Evolutionary conservation across 345 rosid genomes (phyloP).

Genomic region (Eucalyptus cloeziana): DNA sequence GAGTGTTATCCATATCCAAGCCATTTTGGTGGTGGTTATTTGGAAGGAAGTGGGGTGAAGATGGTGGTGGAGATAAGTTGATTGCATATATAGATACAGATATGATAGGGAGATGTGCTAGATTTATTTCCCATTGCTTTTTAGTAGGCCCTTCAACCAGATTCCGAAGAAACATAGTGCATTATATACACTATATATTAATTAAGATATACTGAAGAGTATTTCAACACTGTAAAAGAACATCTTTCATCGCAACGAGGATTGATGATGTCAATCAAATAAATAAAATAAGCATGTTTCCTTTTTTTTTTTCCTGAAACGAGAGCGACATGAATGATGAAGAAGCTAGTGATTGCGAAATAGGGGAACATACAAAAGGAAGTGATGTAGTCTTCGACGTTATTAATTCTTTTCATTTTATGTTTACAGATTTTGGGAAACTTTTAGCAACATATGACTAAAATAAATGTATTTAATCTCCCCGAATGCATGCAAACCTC

Average conservation of each 20-base stretch:
- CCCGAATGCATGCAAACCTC: not conserved
- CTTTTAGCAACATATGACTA: not conserved
- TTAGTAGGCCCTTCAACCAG: too few species aligned
- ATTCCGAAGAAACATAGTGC: too few species aligned
- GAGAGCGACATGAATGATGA: not conserved
- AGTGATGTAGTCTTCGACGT: not conserved
- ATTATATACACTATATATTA: too few species aligned
- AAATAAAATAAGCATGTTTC: not conserved
- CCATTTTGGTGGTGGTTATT: not conserved
- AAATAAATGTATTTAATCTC: not conserved
- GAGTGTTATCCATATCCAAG: not conserved
- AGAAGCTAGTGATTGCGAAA: not conserved
- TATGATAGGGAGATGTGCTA: too few species aligned
- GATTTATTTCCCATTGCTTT: too few species aligned
- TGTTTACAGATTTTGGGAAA: not conserved
- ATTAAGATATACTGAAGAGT: too few species aligned
- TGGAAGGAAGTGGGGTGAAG: not conserved
- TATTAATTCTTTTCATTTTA: not conserved
- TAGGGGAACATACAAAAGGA: not conserved
- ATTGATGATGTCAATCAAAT: not conserved
- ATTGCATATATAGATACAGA: too few species aligned
- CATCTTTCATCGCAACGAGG: not conserved
- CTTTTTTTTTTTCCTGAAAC: not conserved
- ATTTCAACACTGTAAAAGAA: too few species aligned
- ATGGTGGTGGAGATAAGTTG: too few species aligned